Evolutionary conservation across 176 grass and related monocot genomes (phyloP).

Genomic region (Thalia dealbata): DNA sequence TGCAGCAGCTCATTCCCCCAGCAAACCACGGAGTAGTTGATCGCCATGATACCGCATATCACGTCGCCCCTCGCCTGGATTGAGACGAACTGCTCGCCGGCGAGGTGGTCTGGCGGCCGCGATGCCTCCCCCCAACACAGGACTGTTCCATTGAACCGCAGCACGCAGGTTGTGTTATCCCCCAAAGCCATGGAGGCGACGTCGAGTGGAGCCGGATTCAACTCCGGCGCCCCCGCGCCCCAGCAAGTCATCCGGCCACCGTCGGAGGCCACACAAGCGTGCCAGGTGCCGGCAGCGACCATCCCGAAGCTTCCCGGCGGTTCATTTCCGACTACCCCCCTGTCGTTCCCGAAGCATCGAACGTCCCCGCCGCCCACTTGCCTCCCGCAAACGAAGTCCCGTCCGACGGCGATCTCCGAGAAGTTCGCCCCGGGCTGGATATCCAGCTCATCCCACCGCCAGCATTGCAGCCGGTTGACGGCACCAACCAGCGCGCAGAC

Average conservation of each 20-base stretch:
- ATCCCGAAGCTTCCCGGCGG: neutral
- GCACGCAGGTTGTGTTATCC: constrained; percentile 41
- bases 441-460: constrained; percentile 41
- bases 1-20: constrained; percentile 44
- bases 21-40: constrained; percentile 51
- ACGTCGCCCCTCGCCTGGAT: constrained; percentile 61
- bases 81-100: constrained; percentile 21
- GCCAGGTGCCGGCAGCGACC: constrained; percentile 35
- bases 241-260: constrained; percentile 37
- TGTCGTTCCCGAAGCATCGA: constrained; percentile 22
- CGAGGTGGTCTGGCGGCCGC: constrained; percentile 15
- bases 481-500: constrained; percentile 47
- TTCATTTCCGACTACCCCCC: constrained; percentile 4
- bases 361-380: neutral
- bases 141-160: constrained; percentile 21
- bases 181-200: constrained; percentile 48
- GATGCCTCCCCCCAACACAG: constrained; percentile 40
- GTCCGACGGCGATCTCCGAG: constrained; percentile 53
- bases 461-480: constrained; percentile 31
- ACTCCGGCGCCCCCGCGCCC: constrained; percentile 30
- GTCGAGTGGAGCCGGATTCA: neutral
- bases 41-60: constrained; percentile 42
- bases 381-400: constrained; percentile 75
- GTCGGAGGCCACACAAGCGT: constrained; percentile 43
- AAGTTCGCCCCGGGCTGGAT: constrained; percentile 32